Percentiles rank a stretch among this genome's conserved stretches.
Conservation (phyloP, 352 stramenopile species). For the Globisporangium radiosum region DNA sequence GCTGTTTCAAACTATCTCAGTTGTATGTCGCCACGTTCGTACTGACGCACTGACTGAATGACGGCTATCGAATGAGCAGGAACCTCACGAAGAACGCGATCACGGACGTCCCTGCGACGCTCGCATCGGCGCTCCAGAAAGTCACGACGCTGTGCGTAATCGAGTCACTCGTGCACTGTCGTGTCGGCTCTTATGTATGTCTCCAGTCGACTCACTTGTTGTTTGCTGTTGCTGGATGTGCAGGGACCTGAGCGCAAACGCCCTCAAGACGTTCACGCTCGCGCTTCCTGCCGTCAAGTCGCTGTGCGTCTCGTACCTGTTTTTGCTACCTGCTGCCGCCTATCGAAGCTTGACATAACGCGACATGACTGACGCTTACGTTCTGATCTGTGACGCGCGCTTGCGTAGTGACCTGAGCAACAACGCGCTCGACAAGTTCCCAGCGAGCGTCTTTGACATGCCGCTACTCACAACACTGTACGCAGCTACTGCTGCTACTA, state of each 20-base stretch:
- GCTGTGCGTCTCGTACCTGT: conserved; percentile 17
- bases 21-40: no score
- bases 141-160: conserved; percentile 35
- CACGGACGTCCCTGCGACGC: conserved; percentile 22
- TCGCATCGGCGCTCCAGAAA: conserved; percentile 31
- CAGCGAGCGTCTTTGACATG: conserved; percentile 59
- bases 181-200: no score
- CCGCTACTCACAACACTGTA: conserved; percentile 58
- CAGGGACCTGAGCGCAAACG: conserved; percentile 44
- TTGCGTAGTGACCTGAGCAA: conserved; percentile 30
- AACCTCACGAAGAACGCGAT: conserved; percentile 59
- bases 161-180: no score
- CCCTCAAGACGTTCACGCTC: conserved; percentile 35
- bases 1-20: no score
- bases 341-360: not conserved
- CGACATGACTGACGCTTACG: not conserved
- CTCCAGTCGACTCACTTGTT: no score
- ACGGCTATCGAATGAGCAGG: conserved; percentile 12
- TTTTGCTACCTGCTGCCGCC: not conserved
- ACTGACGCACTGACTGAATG: no score
- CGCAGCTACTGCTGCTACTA: conserved; percentile 7
- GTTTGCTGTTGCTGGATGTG: not conserved
- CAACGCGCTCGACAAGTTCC: conserved; percentile 54
- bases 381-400: no score
- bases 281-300: conserved; percentile 27